Conservation (phyloP, 2,329 filamentous ascomycete genomes). For the Trichoderma citrinoviride region DNA sequence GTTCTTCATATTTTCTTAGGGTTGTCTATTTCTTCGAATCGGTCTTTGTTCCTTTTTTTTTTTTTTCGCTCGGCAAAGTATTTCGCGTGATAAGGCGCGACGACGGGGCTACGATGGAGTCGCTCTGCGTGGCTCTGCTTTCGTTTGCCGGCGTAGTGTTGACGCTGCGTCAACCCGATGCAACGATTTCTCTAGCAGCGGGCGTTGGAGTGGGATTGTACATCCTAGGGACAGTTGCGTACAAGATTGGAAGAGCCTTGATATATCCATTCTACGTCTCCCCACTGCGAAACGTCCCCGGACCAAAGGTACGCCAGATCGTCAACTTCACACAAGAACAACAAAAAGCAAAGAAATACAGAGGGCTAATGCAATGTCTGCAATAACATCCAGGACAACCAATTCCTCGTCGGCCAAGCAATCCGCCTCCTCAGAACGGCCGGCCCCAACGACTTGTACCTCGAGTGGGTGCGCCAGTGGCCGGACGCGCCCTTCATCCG, state of each 20-base stretch:
- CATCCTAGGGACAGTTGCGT: background rate
- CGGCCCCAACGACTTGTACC: slow-evolving; percentile 11
- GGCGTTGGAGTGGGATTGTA: background rate
- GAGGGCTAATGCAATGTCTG: background rate
- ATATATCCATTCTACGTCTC: slow-evolving; percentile 18
- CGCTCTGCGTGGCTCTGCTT: background rate
- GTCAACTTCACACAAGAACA: background rate
- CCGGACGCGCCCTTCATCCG: slow-evolving; percentile 16
- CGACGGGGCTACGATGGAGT: slow-evolving; percentile 6
- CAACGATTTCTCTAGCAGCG: background rate
- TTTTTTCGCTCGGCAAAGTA: background rate
- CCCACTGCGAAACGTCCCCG: slow-evolving; percentile 11
- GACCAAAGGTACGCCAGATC: slow-evolving; percentile 6
- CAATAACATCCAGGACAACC: slow-evolving; percentile 2
- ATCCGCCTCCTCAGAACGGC: background rate
- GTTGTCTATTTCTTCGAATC: no score
- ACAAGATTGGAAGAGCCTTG: slow-evolving; percentile 7
- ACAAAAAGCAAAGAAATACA: background rate
- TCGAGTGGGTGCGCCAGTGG: slow-evolving; percentile 18
- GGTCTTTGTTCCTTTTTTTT: background rate
- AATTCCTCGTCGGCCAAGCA: slow-evolving; percentile 17
- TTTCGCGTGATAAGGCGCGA: background rate
- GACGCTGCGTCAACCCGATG: background rate
- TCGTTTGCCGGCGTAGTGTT: background rate
- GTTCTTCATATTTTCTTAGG: no score